Evolutionary conservation across 129 eudicot species (phyloP).

Genomic region (Chrysanthemum lavandulifolium): DNA sequence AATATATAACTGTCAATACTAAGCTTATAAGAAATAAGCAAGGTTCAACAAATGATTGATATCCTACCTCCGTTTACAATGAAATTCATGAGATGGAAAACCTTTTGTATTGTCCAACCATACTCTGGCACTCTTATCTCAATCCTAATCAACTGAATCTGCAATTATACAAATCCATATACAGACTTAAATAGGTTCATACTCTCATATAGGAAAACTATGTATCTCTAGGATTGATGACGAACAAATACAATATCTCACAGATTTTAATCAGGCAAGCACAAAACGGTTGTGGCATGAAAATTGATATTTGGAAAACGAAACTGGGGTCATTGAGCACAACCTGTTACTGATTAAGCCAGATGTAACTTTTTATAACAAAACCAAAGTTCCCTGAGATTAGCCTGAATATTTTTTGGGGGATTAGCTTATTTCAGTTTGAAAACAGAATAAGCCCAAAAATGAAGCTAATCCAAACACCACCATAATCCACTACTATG

Average conservation of each 20-base stretch:
- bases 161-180: neutral
- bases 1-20: neutral
- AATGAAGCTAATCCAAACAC: too few species aligned
- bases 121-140: constrained; percentile 76
- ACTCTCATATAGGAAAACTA: too few species aligned
- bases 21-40: neutral
- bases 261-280: neutral
- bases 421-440: too few species aligned
- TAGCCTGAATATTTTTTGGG: neutral
- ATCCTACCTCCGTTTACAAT: constrained; percentile 73
- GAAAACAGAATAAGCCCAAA: too few species aligned
- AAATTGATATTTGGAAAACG: neutral
- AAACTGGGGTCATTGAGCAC: neutral
- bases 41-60: neutral
- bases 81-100: constrained; percentile 84
- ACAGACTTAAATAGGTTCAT: too few species aligned
- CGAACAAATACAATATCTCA: neutral
- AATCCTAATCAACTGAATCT: constrained; percentile 73
- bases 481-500: neutral
- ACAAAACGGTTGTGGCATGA: neutral
- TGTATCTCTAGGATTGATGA: neutral
- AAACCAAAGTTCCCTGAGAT: neutral
- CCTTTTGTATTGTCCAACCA: constrained; percentile 76
- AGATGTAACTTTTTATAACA: too few species aligned
- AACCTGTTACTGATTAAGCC: neutral